Evolutionary conservation across 306 rosid species (phyloP).

Genomic region (Boehmeria nivea): DNA sequence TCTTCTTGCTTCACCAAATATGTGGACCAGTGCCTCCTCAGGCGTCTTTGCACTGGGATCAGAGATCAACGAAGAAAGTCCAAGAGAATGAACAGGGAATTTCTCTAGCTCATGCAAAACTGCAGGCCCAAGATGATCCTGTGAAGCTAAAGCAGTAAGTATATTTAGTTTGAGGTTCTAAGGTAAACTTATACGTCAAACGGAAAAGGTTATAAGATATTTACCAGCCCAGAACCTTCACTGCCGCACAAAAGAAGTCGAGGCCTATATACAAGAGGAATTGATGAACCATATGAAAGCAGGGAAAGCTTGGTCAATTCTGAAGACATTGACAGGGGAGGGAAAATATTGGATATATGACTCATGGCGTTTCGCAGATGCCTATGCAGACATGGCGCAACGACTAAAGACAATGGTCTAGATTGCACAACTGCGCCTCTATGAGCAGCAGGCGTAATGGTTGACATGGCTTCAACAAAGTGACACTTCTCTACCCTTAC

Average conservation of each 20-base stretch:
- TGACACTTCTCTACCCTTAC: constrained; percentile 80
- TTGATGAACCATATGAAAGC: constrained; percentile 88
- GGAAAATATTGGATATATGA: constrained; percentile 66
- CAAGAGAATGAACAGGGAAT: constrained; percentile 90
- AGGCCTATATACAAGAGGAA: constrained; percentile 91
- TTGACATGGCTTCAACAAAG: constrained; percentile 92
- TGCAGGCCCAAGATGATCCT: constrained; percentile 99
- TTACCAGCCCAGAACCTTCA: constrained; percentile 97
- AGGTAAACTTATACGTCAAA: constrained; percentile 19
- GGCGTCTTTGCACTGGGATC: constrained; percentile 99
- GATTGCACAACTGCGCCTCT: constrained; percentile 92
- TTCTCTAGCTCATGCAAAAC: constrained; percentile 95
- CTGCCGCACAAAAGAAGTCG: constrained; percentile 85
- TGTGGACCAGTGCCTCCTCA: constrained; percentile 94
- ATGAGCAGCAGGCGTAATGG: constrained; percentile 98
- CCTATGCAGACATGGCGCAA: constrained; percentile 73
- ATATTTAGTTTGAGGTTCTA: constrained; percentile 50
- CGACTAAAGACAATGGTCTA: constrained; percentile 87
- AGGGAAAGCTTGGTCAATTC: constrained; percentile 78
- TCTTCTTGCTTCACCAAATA: constrained; percentile 97
- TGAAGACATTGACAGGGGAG: constrained; percentile 50
- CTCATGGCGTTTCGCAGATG: constrained; percentile 69
- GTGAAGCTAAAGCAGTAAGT: constrained; percentile 98
- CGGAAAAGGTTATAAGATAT: constrained; percentile 40
- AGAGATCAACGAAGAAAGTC: constrained; percentile 88